These are phyloP conservation scores for Phaeosphaeriaceae sp. DNA, from an alignment of 2,329 filamentous ascomycete genomes.

Conservation along the genomic window DNA sequence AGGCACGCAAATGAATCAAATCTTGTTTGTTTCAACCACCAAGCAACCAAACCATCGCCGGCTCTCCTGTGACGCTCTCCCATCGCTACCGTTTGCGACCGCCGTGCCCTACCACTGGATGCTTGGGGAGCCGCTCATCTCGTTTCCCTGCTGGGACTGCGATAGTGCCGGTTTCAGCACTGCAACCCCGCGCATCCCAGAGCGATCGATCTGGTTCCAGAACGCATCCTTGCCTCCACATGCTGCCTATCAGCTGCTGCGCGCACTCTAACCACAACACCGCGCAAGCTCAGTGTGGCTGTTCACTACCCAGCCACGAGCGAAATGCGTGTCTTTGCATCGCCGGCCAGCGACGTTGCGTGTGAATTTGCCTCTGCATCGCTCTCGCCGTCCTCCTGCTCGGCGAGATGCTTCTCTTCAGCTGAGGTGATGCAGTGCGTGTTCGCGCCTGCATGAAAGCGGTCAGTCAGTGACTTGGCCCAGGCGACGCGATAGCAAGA, in stretches of 20 bases:
- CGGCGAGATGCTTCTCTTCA: slow-evolving; percentile 70
- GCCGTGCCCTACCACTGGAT: not conserved
- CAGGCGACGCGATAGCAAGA: slow-evolving; percentile 8
- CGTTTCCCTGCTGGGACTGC: slow-evolving; percentile 9
- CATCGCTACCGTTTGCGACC: not conserved
- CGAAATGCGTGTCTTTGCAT: slow-evolving; percentile 32
- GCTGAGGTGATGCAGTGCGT: slow-evolving; percentile 87
- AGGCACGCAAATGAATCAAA: slow-evolving; percentile 10
- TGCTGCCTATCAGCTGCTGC: slow-evolving; percentile 3
- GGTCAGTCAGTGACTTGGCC: slow-evolving; percentile 24
- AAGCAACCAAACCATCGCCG: slow-evolving; percentile 19
- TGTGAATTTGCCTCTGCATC: not conserved
- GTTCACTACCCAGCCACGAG: slow-evolving; percentile 37
- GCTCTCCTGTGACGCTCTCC: not conserved
- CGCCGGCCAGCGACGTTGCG: no score
- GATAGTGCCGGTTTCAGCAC: slow-evolving; percentile 4
- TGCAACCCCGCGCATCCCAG: slow-evolving; percentile 13
- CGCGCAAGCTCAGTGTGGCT: slow-evolving; percentile 28
- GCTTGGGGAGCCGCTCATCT: slow-evolving; percentile 13
- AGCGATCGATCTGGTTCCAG: slow-evolving; percentile 8
- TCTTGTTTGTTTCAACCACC: slow-evolving; percentile 27
- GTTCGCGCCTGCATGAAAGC: slow-evolving; percentile 64
- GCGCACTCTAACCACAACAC: slow-evolving; percentile 1
- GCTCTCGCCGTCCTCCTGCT: slow-evolving; percentile 44
- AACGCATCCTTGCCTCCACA: not conserved